A percentile compares a stretch with the other conserved stretches of the same genome.
phyloP scores from a whole-genome alignment of 495 filamentous ascomycete genomes.

The Hyaloscypha bicolor region DNA sequence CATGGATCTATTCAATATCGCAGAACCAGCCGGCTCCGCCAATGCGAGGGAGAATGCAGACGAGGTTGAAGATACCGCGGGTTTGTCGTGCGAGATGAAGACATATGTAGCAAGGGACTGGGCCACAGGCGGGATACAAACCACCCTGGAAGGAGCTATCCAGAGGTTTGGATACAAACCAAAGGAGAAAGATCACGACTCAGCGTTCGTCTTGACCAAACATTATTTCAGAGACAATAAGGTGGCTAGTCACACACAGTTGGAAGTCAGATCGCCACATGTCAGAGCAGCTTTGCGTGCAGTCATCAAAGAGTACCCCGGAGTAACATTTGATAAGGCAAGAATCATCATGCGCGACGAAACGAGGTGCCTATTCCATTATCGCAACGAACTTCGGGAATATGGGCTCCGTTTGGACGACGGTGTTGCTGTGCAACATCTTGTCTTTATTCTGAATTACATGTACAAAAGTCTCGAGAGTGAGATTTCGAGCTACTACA shows the following conservation, averaged over 20 bases:
- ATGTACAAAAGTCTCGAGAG: background rate
- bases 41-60: no score
- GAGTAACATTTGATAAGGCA: conserved; percentile 55
- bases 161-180: no score
- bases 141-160: no score
- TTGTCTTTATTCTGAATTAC: conserved; percentile 3
- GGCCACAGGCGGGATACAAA: no score
- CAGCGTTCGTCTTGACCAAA: conserved; percentile 20
- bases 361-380: conserved; percentile 65
- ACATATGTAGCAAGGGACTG: no score
- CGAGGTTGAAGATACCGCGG: no score
- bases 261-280: conserved; percentile 41
- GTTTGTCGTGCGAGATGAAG: no score
- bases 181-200: conserved; percentile 6
- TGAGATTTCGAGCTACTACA: background rate
- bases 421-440: background rate
- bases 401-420: conserved; percentile 17
- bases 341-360: conserved; percentile 12
- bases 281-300: conserved; percentile 56
- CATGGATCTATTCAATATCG: no score
- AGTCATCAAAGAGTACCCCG: conserved; percentile 63
- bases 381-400: conserved; percentile 54
- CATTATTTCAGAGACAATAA: conserved; percentile 14
- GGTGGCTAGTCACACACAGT: background rate
- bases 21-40: no score